Evolutionary conservation across 1,139 yeast genomes (phyloP).

Genomic region (Kurtzmaniella quercitrusa): DNA sequence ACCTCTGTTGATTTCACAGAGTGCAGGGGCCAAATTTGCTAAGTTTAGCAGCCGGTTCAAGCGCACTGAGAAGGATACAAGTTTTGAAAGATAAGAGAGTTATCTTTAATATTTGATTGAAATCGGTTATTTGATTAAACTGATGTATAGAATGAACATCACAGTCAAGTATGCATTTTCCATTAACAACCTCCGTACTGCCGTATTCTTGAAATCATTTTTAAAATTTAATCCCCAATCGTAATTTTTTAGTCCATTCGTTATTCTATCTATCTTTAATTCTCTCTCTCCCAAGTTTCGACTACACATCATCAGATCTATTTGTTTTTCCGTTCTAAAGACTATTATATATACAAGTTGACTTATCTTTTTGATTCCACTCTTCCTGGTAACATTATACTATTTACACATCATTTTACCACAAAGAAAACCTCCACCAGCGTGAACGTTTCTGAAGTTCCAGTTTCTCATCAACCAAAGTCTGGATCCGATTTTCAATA

Average conservation of each 20-base stretch:
- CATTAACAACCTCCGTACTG: too few species aligned
- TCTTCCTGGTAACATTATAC: too few species aligned
- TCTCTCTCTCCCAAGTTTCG: not conserved
- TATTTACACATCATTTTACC: too few species aligned
- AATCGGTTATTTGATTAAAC: too few species aligned
- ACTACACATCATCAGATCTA: too few species aligned
- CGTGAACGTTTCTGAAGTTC: conserved; percentile 14
- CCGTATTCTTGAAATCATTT: too few species aligned
- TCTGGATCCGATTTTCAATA: conserved; percentile 31
- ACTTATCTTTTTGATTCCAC: not conserved
- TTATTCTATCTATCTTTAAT: not conserved
- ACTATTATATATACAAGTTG: not conserved
- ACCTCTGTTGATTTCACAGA: conserved; percentile 23
- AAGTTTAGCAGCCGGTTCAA: conserved; percentile 36
- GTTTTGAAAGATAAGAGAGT: conserved; percentile 13
- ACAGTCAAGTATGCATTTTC: too few species aligned
- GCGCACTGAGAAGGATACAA: not conserved
- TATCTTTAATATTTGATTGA: conserved; percentile 7
- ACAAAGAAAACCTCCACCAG: conserved; percentile 17
- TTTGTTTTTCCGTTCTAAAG: too few species aligned
- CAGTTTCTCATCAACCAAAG: conserved; percentile 25
- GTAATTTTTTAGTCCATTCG: not conserved
- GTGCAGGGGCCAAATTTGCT: conserved; percentile 39
- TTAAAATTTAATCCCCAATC: too few species aligned
- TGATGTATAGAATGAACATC: too few species aligned